A percentile compares a stretch with the other conserved stretches of the same genome.
phyloP scores from a whole-genome alignment of 192 early-diverging fungal genomes.

The Backusella tuberculispora region DNA sequence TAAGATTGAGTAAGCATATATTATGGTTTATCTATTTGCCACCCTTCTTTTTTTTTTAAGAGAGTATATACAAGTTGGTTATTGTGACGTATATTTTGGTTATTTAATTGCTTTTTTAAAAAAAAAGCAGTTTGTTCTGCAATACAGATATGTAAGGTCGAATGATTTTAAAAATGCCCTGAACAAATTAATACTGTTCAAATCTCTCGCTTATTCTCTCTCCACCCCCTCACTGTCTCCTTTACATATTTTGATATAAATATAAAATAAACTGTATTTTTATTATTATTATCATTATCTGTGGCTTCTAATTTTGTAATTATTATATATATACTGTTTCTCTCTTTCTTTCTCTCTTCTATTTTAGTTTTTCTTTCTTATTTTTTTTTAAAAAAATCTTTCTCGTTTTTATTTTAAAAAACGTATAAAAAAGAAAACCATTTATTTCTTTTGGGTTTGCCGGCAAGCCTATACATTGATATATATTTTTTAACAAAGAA shows the following conservation, averaged over 20 bases:
- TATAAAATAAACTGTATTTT: constrained; percentile 4
- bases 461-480: background rate
- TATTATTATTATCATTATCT: background rate
- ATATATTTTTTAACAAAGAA: background rate
- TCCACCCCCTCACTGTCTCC: background rate
- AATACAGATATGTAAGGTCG: constrained; percentile 13
- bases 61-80: background rate
- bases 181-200: constrained; percentile 10
- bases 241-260: background rate
- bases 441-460: background rate
- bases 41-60: background rate
- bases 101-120: background rate
- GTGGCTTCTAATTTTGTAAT: background rate
- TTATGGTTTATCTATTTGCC: too few species aligned
- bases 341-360: background rate
- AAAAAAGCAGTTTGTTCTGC: background rate
- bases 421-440: background rate
- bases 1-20: too few species aligned
- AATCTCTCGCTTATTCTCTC: background rate
- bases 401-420: background rate
- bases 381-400: background rate
- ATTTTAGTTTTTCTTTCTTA: background rate
- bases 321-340: too few species aligned
- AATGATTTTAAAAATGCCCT: constrained; percentile 13
- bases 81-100: constrained; percentile 1